Evolutionary conservation across 495 filamentous ascomycete species (phyloP), one percentile per base, ranked within the genome.

Genomic region (Penicillium paxilli): DNA sequence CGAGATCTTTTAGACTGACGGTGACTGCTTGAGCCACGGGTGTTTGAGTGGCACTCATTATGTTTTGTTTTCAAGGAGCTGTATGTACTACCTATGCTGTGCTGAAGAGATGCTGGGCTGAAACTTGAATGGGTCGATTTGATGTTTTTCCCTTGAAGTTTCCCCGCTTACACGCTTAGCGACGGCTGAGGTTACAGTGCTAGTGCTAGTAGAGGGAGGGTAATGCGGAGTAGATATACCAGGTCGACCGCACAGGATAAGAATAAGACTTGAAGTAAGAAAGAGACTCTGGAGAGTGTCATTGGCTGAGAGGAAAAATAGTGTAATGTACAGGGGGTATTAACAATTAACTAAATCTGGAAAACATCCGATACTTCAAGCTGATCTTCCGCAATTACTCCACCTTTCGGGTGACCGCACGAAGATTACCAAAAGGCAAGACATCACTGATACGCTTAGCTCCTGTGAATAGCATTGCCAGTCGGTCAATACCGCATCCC

Each of bases 401-500:
- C n/a, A n/a, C n/a, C n/a, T n/a, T n/a, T n/a, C 60, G 60, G 2
- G 69, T 76, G 19, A 79, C 73, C 33, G 69, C 55, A 70, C 85
- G 81, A 67, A 98, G 63, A 50, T 77, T 96, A 12, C 94, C 94
- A 77, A 98, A 98, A 22, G 87, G 80, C 64, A 98, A 71, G 2
- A 91, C 86, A 62, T 98, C 91, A 24, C 78, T 78, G 59, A 98
- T 98, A 65, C 85, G 80, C 64, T 81, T 79, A 30, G 81, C 76
- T 1, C 89, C 91, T 2, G 83, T 81, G 51, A 97, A 88, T 19
- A 96, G 69, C 94, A 98, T 98, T 30, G 87, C 83, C 45, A 98
- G 73, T 51, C 94, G 78, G 70, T 98, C 94, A 25, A 98, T 77
- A 0, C 94, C 94, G 59, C 91, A 92, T 0, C 94, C 94, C 94